A percentile compares a stretch with the other conserved stretches of the same genome.
These are phyloP conservation scores for Malus domestica DNA, from an alignment of 306 rosid species.

Conservation along the genomic window ASM211411v1 NC_041799.1:27245001-27245500, in stretches of 20 bases:
- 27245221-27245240: slow-evolving; percentile 91
- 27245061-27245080: slow-evolving; percentile 57
- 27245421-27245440: slow-evolving; percentile 75
- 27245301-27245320: slow-evolving; percentile 91
- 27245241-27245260: slow-evolving; percentile 84
- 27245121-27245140: slow-evolving; percentile 71
- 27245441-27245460: slow-evolving; percentile 94
- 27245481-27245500: slow-evolving; percentile 69
- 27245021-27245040: slow-evolving; percentile 63
- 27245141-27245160: slow-evolving; percentile 81
- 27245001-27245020: not conserved
- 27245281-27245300: slow-evolving; percentile 87
- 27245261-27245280: slow-evolving; percentile 95
- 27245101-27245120: slow-evolving; percentile 59
- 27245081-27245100: slow-evolving; percentile 81
- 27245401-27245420: slow-evolving; percentile 89
- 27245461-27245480: slow-evolving; percentile 78
- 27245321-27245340: slow-evolving; percentile 61
- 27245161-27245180: slow-evolving; percentile 86
- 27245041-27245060: slow-evolving; percentile 71
- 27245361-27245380: slow-evolving; percentile 87
- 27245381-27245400: slow-evolving; percentile 91
- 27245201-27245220: slow-evolving; percentile 86
- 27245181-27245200: slow-evolving; percentile 89
- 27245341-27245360: slow-evolving; percentile 85